These are phyloP conservation scores for Coemansia sp. DNA, from an alignment of 192 early-diverging fungal genomes.

Conservation along the genomic window DNA sequence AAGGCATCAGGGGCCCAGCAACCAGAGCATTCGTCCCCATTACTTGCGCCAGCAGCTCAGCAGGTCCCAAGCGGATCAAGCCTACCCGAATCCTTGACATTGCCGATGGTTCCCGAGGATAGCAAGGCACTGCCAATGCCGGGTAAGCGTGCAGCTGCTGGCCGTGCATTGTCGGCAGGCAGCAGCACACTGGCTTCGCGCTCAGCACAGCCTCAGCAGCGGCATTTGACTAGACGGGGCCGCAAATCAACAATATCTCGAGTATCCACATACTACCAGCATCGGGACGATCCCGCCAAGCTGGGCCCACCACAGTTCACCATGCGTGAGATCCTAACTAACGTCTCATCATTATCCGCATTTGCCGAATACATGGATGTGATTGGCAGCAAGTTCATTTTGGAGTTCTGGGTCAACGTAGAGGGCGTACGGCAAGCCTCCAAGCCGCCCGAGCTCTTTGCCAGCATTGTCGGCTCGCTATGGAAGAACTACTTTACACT, in stretches of 20 bases:
- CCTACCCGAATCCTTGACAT: too few relatives aligned
- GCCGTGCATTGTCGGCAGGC: not conserved
- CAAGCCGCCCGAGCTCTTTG: slow-evolving; percentile 9
- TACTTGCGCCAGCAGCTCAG: too few relatives aligned
- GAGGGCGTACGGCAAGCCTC: slow-evolving; percentile 57
- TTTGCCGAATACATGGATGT: slow-evolving; percentile 83
- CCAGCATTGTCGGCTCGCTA: slow-evolving; percentile 38
- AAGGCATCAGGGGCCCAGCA: not conserved
- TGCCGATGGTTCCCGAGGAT: too few relatives aligned
- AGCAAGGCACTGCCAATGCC: too few relatives aligned
- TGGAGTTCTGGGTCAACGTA: slow-evolving; percentile 75
- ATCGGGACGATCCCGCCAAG: slow-evolving; percentile 40
- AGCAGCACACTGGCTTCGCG: not conserved
- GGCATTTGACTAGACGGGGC: too few relatives aligned
- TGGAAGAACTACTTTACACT: slow-evolving; percentile 55
- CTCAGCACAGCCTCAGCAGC: too few relatives aligned
- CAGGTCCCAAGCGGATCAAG: too few relatives aligned
- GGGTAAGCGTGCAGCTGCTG: not conserved
- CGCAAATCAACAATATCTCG: slow-evolving; percentile 11
- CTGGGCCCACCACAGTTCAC: slow-evolving; percentile 54
- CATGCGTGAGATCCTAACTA: slow-evolving; percentile 62
- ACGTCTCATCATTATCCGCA: slow-evolving; percentile 64
- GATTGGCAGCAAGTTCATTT: slow-evolving; percentile 58
- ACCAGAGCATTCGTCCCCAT: not conserved
- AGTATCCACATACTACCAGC: slow-evolving; percentile 47